Evolutionary conservation across 441 rosid genomes (phyloP).

Genomic region (Gossypium laxum): DNA sequence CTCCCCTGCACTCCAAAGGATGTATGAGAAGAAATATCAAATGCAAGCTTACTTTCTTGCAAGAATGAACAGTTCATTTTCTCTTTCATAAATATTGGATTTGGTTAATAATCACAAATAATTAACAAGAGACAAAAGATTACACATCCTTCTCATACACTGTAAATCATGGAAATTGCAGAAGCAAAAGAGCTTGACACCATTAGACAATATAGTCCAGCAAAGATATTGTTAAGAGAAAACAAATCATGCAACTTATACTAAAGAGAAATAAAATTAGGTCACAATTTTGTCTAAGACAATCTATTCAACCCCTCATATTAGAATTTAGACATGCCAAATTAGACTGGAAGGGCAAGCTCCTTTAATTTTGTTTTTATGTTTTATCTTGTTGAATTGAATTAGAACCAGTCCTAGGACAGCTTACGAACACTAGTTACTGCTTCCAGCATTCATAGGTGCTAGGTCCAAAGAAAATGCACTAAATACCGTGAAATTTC

Average conservation of each 20-base stretch:
- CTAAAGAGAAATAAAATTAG: not conserved
- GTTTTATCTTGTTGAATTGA: not conserved
- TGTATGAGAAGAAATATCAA: not conserved
- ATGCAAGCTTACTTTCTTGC: slow-evolving; percentile 2
- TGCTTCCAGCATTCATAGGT: not conserved
- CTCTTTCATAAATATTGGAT: not conserved
- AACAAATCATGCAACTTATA: not conserved
- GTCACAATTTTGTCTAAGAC: not conserved
- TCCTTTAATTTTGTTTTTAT: not conserved
- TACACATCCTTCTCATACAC: not conserved
- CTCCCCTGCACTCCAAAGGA: slow-evolving; percentile 44
- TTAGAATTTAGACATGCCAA: not conserved
- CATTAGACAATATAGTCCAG: not conserved
- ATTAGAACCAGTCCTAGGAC: not conserved
- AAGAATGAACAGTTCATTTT: not conserved
- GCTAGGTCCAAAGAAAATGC: not conserved
- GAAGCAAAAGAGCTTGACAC: not conserved
- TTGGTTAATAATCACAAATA: not conserved
- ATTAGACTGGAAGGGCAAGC: not conserved
- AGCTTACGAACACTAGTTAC: not conserved
- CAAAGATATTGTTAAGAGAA: not conserved
- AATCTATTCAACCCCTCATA: not conserved
- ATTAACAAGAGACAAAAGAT: not conserved
- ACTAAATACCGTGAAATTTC: not conserved
- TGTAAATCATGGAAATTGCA: no score